Evolutionary conservation across 2,329 filamentous ascomycete species (phyloP), one percentile per base, ranked within the genome.

Genomic region (Pseudogymnoascus pannorum): DNA sequence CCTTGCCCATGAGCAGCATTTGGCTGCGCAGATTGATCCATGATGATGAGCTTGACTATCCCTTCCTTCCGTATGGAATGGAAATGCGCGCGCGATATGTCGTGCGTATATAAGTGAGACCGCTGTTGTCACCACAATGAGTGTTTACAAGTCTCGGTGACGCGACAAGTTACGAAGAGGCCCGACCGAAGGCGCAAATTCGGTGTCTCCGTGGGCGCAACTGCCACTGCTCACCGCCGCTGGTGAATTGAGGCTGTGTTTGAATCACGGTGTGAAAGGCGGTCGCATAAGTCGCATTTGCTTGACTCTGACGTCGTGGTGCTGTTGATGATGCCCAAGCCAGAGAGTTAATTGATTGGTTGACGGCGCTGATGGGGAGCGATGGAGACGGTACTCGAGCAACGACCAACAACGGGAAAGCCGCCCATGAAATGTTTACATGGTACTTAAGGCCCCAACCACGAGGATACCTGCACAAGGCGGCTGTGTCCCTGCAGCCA

Each of bases 11-110:
- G 82, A 64, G 81, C 76, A 63, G 83, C 74, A 63, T 77, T 76
- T 64, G 80, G 75, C 59, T 81, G 77, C 66, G 80, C 76, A 69
- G 81, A 76, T 54, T 75, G 76, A 68, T 86, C 83, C 83, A 86
- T 86, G 68, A 64, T 74, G 67, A 38, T 42, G 14, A 20, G 12
- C 33, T 42, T 38, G 20, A 18, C 20, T 54, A 54, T 54, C 20
- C 16, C 48, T 54, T 54, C 26, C n/a, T 54, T 16, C 16, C 7
- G 26, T 54, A 54, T 54, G 33, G 26, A 14, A n/a, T 14, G 48
- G n/a, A 16, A 16, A 54, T 5, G 48, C 20, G 26, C 48, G 48
- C 48, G 48, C 48, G 48, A 54, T 54, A 54, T 54, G 48, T 31
- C 12, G 48, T 20, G n/a, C 31, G 48, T 31, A 54, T 54, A 54